Percentiles rank a stretch among this genome's conserved stretches.
These are phyloP conservation scores for Tirmania nivea DNA, from an alignment of 495 filamentous ascomycete species.

Conservation along the genomic window DNA sequence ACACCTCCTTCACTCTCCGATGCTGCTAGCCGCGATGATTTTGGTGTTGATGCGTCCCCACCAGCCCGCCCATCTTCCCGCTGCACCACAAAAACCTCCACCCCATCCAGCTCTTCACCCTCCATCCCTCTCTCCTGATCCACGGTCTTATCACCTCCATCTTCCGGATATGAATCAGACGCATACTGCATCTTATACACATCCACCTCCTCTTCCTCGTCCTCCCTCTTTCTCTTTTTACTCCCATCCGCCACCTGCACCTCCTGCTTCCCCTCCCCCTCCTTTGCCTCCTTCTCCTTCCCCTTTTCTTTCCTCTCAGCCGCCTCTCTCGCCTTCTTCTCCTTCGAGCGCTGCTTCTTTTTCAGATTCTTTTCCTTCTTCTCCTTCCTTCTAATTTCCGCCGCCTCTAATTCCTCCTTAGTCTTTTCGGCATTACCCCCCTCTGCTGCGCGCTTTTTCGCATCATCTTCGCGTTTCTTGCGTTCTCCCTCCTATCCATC, in stretches of 20 bases:
- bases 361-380: not conserved
- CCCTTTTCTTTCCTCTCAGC: not conserved
- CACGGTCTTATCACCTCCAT: not conserved
- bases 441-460: not conserved
- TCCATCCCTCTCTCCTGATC: not conserved
- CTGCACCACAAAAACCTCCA: too few species aligned
- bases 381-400: not conserved
- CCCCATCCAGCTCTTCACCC: too few species aligned
- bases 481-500: not conserved
- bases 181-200: not conserved
- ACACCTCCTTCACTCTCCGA: not conserved
- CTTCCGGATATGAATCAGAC: not conserved
- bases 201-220: not conserved
- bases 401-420: too few species aligned
- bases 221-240: not conserved
- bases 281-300: not conserved
- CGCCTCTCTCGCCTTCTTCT: not conserved
- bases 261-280: not conserved
- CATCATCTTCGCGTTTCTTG: not conserved
- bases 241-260: not conserved
- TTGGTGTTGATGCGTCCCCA: not conserved
- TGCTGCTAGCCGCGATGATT: not conserved
- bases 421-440: too few species aligned
- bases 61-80: too few species aligned
- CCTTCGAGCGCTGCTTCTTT: not conserved